A percentile compares a stretch with the other conserved stretches of the same genome.
These are phyloP conservation scores for Rhodamnia rubescens DNA, from an alignment of 345 rosid species.

Conservation along the genomic window DNA sequence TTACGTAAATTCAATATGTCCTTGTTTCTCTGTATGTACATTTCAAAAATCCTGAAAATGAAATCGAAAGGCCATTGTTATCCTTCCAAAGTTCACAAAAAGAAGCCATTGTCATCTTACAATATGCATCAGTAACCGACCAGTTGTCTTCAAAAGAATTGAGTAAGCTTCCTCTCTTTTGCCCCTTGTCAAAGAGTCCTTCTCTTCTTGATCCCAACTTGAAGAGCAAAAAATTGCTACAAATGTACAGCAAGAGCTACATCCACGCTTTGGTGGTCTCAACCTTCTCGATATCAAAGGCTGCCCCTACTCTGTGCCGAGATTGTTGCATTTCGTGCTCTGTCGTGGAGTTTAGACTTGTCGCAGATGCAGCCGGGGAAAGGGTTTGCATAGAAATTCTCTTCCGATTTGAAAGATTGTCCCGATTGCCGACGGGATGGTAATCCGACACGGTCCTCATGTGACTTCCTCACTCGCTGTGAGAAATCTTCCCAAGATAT, in stretches of 20 bases:
- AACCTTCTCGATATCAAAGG: neutral
- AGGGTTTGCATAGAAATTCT: constrained; percentile 68
- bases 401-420: constrained; percentile 28
- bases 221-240: neutral
- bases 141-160: neutral
- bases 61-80: neutral
- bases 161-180: neutral
- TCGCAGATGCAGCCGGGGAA: constrained; percentile 65
- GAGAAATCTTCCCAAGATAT: constrained; percentile 45
- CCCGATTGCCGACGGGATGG: constrained; percentile 32
- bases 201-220: neutral
- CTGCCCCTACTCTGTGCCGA: neutral
- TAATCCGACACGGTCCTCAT: constrained; percentile 42
- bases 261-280: neutral
- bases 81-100: neutral
- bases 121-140: neutral
- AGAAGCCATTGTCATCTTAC: neutral
- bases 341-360: neutral
- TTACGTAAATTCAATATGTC: neutral
- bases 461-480: constrained; percentile 24
- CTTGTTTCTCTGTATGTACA: neutral
- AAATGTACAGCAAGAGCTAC: neutral
- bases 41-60: neutral
- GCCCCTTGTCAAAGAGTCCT: neutral
- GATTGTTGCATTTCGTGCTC: neutral